Evolutionary conservation across 1,284 basidiomycete species (phyloP).

Genomic region (Amylostereum areolatum): DNA sequence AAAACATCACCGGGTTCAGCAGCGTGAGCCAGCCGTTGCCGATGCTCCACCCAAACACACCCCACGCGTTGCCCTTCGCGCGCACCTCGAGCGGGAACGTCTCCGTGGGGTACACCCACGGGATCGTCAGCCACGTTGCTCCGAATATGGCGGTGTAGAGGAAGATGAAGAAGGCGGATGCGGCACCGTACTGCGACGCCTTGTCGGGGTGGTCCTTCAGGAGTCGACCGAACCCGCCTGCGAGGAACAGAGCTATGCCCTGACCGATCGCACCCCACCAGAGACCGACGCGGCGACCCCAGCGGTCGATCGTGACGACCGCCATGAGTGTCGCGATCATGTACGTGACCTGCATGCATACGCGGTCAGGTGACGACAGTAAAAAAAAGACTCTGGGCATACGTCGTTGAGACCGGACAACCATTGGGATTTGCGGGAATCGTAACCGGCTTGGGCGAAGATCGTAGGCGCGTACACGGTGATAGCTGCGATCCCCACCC

Average conservation of each 20-base stretch:
- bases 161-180: constrained; percentile 44
- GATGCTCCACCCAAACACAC: constrained; percentile 48
- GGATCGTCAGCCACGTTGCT: constrained; percentile 56
- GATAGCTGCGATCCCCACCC: constrained; percentile 47
- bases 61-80: constrained; percentile 49
- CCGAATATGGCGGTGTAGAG: constrained; percentile 42
- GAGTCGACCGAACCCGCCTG: constrained; percentile 37
- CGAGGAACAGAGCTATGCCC: constrained; percentile 34
- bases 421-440: constrained; percentile 39
- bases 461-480: constrained; percentile 46
- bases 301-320: constrained; percentile 40
- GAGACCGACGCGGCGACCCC: constrained; percentile 40
- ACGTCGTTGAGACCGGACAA: constrained; percentile 42
- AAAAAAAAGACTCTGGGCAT: constrained; percentile 7
- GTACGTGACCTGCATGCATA: constrained; percentile 33
- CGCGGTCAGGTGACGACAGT: constrained; percentile 1
- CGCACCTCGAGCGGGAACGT: constrained; percentile 62
- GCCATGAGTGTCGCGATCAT: constrained; percentile 39
- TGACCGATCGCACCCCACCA: constrained; percentile 38
- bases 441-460: constrained; percentile 41
- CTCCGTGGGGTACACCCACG: constrained; percentile 37
- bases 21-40: constrained; percentile 36
- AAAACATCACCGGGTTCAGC: constrained; percentile 31
- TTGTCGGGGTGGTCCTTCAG: constrained; percentile 38
- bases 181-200: constrained; percentile 36